Evolutionary conservation across 140 eudicot genomes (phyloP), one percentile per base, ranked within the genome.

Genomic region (Anethum foeniculum): DNA sequence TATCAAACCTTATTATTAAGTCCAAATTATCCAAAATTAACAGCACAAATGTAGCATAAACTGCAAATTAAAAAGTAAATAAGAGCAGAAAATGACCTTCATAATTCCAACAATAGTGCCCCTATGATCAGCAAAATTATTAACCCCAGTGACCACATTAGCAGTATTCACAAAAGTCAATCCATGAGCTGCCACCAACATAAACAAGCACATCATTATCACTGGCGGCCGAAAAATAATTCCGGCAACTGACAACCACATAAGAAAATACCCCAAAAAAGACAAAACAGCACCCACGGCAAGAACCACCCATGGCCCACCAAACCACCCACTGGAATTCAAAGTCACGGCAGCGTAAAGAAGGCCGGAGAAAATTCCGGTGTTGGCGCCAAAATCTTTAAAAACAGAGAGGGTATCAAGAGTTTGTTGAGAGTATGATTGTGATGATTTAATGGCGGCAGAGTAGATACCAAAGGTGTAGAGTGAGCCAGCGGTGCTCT

Each of bases 401-500:
- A 88, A 91, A 56, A 89, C 96, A 69, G 97, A 87, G 79, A 93
- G 77, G 71, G 86, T 82, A 75, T 86, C 88, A 77, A 93, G 96
- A 19, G 96, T 90, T 41, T 97, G 92, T 62, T 91, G 97, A 62
- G 82, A 82, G 88, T 93, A 93, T 77, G 75, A 76, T 74, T 90
- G 98, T 77, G 80, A 86, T 78, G 92, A 75, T 85, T 93, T 90
- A 56, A 91, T 84, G 81, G 86, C 69, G 0, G 88, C 64, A 21
- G 98, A 93, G 88, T 93, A 93, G 90, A 93, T 84, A 81, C 88
- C 80, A 90, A 93, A 91, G 82, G 98, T 90, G 93, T 91, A 91
- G 89, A 87, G 92, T 12, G 90, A 90, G 82, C 97, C 98, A 65
- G 87, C 82, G 75, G 92, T 86, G 86, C 84, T 83, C 52, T 93